phyloP scores from a whole-genome alignment of 495 filamentous ascomycete genomes.

The Hypoxylon cercidicola region DNA sequence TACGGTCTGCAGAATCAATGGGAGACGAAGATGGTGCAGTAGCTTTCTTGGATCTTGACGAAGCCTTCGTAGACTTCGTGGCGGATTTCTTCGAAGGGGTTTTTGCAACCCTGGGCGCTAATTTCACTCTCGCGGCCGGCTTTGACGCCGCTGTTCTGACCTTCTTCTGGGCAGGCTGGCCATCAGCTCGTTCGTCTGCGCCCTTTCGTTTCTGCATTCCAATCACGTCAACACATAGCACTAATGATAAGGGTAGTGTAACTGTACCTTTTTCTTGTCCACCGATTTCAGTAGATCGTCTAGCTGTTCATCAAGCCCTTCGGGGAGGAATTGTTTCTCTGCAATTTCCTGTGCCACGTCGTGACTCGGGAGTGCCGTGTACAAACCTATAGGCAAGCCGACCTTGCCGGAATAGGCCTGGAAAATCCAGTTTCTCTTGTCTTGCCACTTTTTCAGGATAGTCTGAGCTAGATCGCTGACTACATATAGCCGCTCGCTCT shows the following conservation, averaged over 20 bases:
- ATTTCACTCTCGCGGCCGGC: slow-evolving; percentile 38
- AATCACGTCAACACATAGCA: slow-evolving; percentile 30
- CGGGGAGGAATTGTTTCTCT: slow-evolving; percentile 81
- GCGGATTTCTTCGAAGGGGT: slow-evolving; percentile 48
- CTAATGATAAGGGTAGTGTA: slow-evolving; percentile 10
- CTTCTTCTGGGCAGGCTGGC: slow-evolving; percentile 52
- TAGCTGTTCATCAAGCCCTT: slow-evolving; percentile 80
- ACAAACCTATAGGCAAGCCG: slow-evolving; percentile 80
- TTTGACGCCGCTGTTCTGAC: slow-evolving; percentile 44
- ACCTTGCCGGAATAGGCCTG: slow-evolving; percentile 85
- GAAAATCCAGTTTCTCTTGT: slow-evolving; percentile 78
- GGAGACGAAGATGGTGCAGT: slow-evolving; percentile 46
- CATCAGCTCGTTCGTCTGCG: slow-evolving; percentile 52
- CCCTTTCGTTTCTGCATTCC: slow-evolving; percentile 60
- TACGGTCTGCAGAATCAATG: slow-evolving; percentile 50
- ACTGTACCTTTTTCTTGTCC: slow-evolving; percentile 64
- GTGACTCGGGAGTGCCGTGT: slow-evolving; percentile 76
- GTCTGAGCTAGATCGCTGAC: slow-evolving; percentile 89
- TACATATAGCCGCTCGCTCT: slow-evolving; percentile 79
- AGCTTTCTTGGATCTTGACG: slow-evolving; percentile 47
- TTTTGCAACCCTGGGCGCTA: slow-evolving; percentile 44
- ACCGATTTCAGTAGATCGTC: slow-evolving; percentile 69
- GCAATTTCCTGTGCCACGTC: slow-evolving; percentile 84
- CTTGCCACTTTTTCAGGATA: slow-evolving; percentile 84
- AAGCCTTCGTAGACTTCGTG: slow-evolving; percentile 44